Percentiles rank a stretch among this genome's conserved stretches.
phyloP scores from a whole-genome alignment of 345 rosid species.

The Syzygium jambos region DNA sequence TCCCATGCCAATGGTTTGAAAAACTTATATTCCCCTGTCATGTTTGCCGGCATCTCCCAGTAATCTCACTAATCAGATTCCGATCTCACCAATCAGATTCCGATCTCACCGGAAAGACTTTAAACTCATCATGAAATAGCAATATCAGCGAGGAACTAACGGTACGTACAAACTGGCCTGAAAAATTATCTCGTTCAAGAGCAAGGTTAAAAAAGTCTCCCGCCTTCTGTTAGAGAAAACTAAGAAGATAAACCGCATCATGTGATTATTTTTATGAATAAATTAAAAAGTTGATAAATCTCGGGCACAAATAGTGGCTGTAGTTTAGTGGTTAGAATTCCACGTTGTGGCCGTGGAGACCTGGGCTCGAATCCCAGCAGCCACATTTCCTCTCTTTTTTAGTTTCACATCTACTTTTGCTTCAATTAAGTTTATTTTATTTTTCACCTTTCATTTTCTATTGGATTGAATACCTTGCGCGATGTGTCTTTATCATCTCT shows the following conservation, averaged over 20 bases:
- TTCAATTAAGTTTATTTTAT: not conserved
- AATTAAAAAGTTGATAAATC: accelerated
- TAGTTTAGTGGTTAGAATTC: constrained; percentile 82
- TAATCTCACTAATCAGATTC: not conserved
- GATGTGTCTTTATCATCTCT: not conserved
- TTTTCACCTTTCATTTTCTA: no score
- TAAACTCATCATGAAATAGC: not conserved
- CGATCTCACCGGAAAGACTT: not conserved
- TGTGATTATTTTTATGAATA: not conserved
- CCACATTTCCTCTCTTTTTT: constrained; percentile 14
- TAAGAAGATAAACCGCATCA: not conserved
- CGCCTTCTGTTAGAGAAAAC: not conserved
- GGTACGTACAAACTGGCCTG: accelerated
- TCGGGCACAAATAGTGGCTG: constrained; percentile 17
- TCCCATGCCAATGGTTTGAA: not conserved
- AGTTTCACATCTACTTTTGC: not conserved
- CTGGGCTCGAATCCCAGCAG: constrained; percentile 94
- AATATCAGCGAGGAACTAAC: not conserved
- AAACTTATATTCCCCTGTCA: not conserved
- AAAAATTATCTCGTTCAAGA: not conserved
- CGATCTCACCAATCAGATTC: no score
- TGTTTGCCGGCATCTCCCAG: not conserved
- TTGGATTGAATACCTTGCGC: no score
- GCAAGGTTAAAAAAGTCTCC: not conserved
- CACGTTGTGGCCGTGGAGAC: constrained; percentile 91